Conservation (phyloP, 1,284 basidiomycete genomes). For the Naganishia albida region DNA sequence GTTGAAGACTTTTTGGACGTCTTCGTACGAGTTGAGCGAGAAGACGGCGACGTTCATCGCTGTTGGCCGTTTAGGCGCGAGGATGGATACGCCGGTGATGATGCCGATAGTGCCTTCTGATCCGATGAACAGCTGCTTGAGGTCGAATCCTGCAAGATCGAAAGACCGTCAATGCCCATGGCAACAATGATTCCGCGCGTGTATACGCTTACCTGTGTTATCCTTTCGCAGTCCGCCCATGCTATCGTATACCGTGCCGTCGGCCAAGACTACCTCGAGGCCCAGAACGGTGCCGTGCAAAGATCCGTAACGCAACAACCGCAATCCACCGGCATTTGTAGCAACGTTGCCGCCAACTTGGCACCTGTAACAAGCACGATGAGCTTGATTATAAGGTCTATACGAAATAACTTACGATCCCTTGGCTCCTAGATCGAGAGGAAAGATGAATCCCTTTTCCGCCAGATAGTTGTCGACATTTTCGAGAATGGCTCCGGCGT, state of each 20-base stretch:
- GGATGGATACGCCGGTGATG: slow-evolving; percentile 91
- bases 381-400: slow-evolving; percentile 55
- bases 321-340: slow-evolving; percentile 95
- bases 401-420: slow-evolving; percentile 63
- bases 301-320: slow-evolving; percentile 91
- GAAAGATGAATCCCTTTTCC: slow-evolving; percentile 92
- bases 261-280: slow-evolving; percentile 94
- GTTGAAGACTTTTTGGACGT: slow-evolving; percentile 60
- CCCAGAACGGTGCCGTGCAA: slow-evolving; percentile 94
- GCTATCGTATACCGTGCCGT: slow-evolving; percentile 90
- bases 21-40: slow-evolving; percentile 59
- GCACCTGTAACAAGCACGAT: slow-evolving; percentile 59
- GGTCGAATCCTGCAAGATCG: slow-evolving; percentile 75
- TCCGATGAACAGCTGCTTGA: slow-evolving; percentile 98
- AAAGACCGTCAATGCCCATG: background rate
- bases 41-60: slow-evolving; percentile 62
- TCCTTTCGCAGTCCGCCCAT: slow-evolving; percentile 85
- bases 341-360: slow-evolving; percentile 98
- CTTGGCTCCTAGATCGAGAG: slow-evolving; percentile 95
- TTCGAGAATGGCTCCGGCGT: slow-evolving; percentile 95
- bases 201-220: slow-evolving; percentile 76
- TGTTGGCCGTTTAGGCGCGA: slow-evolving; percentile 85
- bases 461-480: slow-evolving; percentile 82
- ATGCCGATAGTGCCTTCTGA: slow-evolving; percentile 95
- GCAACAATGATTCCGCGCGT: background rate